These are phyloP conservation scores for Amaranthus tricolor DNA, from an alignment of 179 eudicot genomes.

Conservation along the genomic window DNA sequence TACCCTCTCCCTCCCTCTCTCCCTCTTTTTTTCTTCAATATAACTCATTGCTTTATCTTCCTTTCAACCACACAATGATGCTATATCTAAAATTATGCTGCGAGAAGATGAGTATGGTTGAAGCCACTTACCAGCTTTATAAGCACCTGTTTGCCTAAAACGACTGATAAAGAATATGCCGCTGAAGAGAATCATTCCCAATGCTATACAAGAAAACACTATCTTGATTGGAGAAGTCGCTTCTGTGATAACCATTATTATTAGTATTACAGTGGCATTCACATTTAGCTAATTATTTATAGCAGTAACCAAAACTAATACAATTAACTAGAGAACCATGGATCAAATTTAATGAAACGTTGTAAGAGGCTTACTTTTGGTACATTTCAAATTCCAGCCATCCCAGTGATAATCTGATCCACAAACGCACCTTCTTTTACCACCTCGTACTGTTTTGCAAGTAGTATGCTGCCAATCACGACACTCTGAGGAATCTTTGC, in stretches of 20 bases:
- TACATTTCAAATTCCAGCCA: conserved; percentile 11
- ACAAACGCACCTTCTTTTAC: conserved; percentile 30
- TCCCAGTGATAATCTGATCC: conserved; percentile 22
- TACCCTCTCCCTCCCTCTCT: too few relatives aligned
- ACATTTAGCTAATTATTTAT: not conserved
- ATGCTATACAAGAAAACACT: conserved; percentile 17
- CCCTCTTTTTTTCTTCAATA: too few relatives aligned
- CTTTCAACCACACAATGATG: too few relatives aligned
- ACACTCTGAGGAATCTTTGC: conserved; percentile 27
- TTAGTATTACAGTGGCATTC: not conserved
- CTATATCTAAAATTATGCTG: too few relatives aligned
- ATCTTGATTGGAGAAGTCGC: conserved; percentile 14
- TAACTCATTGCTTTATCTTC: too few relatives aligned
- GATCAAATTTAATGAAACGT: not conserved
- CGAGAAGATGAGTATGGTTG: too few relatives aligned
- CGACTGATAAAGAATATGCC: not conserved
- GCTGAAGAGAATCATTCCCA: conserved; percentile 12
- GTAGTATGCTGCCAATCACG: conserved; percentile 27
- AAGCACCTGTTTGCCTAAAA: not conserved
- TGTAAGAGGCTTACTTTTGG: conserved; percentile 16
- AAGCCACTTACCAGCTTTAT: not conserved
- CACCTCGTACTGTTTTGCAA: conserved; percentile 23
- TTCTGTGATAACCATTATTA: not conserved
- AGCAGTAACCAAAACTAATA: not conserved
- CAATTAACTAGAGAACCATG: not conserved